Base-by-base conservation (phyloP, 352 stramenopile genomes). In the Globisporangium iwayamae region DNA sequence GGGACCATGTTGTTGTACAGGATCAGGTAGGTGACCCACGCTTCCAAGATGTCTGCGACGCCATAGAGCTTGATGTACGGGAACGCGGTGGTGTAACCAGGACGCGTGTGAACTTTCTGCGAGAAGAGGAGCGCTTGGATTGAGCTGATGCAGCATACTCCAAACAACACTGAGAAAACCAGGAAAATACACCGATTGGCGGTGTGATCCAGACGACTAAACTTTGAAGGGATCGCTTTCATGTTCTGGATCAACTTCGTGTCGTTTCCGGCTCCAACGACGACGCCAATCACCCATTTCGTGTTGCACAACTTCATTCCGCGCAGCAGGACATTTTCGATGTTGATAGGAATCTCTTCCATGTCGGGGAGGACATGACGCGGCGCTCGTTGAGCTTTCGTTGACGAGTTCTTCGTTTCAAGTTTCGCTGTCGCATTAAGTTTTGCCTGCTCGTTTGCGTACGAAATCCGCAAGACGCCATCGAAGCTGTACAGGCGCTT, bases 1-100 rank as follows among this genome's bases (percentile, higher is more conserved):
- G 98, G 98, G 13, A 99, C 81, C 79, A 95, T 89, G 69, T 94
- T 94, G 70, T 95, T 93, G 79, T 95, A 95, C 32, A 95, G 52
- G 55, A 95, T 93, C 51, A 95, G 64, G 57, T 90, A 93, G 30
- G 86, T 94, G 20, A 93, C 52, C 80, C 85, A 94, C 0, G 74
- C 72, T 56, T 92, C 77, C 0, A 86, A 39, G n/a, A 89, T 81
- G 22, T 76, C 75, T 0, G 58, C 74, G 0, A 69, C 58, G 22
- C 60, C 67, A 14, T 83, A 83, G 16, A 72, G 34, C 2, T 64
- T 58, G 22, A 85, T 67, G 50, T 71, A 83, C 1, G 71, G 61
- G 30, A 84, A 65, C 3, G 67, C 68, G 0, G 43, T 58, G 2
- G 68, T 66, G 18, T 73, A 70, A 0, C 45, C 60, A 0, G 60